These are phyloP conservation scores for Neoascochyta sp. DNA, from an alignment of 2,329 filamentous ascomycete species.

Conservation along the genomic window DNA sequence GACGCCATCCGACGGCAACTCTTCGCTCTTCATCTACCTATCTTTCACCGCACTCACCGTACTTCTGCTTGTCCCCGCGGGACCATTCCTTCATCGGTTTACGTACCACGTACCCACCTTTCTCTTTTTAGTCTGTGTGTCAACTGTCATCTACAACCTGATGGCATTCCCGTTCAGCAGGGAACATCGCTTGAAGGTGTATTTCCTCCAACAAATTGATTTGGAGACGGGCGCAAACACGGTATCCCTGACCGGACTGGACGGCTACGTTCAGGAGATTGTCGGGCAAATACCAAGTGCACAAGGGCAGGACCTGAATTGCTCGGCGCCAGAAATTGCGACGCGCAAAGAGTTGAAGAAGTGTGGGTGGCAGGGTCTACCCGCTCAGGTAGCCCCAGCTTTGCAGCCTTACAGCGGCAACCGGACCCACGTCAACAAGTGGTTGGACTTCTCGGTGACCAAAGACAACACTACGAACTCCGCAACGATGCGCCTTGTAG, in stretches of 20 bases:
- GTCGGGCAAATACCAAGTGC: slow-evolving; percentile 68
- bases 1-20: slow-evolving; percentile 79
- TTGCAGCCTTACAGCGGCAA: slow-evolving; percentile 20
- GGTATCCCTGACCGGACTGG: slow-evolving; percentile 51
- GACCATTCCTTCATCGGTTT: slow-evolving; percentile 83
- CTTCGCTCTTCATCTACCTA: slow-evolving; percentile 68
- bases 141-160: slow-evolving; percentile 81
- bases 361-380: slow-evolving; percentile 69
- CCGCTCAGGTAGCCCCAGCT: slow-evolving; percentile 60
- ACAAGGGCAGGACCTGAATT: slow-evolving; percentile 52
- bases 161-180: slow-evolving; percentile 83
- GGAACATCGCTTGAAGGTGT: slow-evolving; percentile 76
- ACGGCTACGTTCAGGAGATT: slow-evolving; percentile 49
- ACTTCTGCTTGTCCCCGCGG: slow-evolving; percentile 69
- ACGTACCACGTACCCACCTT: slow-evolving; percentile 78
- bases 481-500: slow-evolving; percentile 64
- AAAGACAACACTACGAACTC: slow-evolving; percentile 46
- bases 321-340: slow-evolving; percentile 39
- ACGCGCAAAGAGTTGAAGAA: slow-evolving; percentile 53
- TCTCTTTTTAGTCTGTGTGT: slow-evolving; percentile 67
- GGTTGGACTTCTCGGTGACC: slow-evolving; percentile 65
- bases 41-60: slow-evolving; percentile 64
- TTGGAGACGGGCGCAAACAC: slow-evolving; percentile 66
- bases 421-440: slow-evolving; percentile 35
- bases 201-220: slow-evolving; percentile 78